phyloP scores from a whole-genome alignment of 2,329 filamentous ascomycete genomes.

The Byssothecium circinans region DNA sequence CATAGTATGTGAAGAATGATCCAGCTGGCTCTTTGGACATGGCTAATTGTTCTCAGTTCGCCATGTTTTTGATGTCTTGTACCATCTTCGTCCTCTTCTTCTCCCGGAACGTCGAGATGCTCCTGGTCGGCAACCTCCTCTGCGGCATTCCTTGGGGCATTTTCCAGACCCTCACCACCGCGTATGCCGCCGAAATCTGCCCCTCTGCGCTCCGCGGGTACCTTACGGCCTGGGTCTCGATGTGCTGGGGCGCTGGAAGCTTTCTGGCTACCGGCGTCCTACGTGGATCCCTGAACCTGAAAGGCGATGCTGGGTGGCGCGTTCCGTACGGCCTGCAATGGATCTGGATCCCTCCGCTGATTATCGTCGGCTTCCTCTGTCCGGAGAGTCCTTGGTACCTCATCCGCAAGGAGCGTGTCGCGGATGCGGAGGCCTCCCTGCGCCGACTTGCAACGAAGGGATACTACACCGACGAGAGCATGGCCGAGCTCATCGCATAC shows the following conservation, averaged over 20 bases:
- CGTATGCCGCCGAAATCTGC: slow-evolving; percentile 61
- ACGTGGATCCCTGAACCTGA: slow-evolving; percentile 63
- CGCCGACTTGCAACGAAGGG: slow-evolving; percentile 64
- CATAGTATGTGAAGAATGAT: too few relatives aligned
- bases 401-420: slow-evolving; percentile 62
- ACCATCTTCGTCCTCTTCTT: slow-evolving; percentile 52
- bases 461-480: slow-evolving; percentile 57
- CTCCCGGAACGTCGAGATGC: slow-evolving; percentile 28
- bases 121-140: slow-evolving; percentile 49
- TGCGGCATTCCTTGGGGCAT: slow-evolving; percentile 51
- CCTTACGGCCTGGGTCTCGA: slow-evolving; percentile 66
- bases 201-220: slow-evolving; percentile 65
- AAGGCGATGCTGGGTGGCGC: slow-evolving; percentile 67
- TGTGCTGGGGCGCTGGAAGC: slow-evolving; percentile 74
- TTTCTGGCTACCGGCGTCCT: slow-evolving; percentile 71
- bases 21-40: too few relatives aligned
- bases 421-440: slow-evolving; percentile 66
- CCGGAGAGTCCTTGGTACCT: slow-evolving; percentile 75
- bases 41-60: too few relatives aligned
- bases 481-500: slow-evolving; percentile 70
- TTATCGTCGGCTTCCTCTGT: slow-evolving; percentile 65
- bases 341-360: slow-evolving; percentile 71
- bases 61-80: slow-evolving; percentile 42
- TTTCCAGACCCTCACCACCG: slow-evolving; percentile 50
- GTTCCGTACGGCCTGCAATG: slow-evolving; percentile 70